A percentile compares a stretch with the other conserved stretches of the same genome.
Conservation (phyloP, 179 eudicot species). For the Monotropa hypopitys region DNA sequence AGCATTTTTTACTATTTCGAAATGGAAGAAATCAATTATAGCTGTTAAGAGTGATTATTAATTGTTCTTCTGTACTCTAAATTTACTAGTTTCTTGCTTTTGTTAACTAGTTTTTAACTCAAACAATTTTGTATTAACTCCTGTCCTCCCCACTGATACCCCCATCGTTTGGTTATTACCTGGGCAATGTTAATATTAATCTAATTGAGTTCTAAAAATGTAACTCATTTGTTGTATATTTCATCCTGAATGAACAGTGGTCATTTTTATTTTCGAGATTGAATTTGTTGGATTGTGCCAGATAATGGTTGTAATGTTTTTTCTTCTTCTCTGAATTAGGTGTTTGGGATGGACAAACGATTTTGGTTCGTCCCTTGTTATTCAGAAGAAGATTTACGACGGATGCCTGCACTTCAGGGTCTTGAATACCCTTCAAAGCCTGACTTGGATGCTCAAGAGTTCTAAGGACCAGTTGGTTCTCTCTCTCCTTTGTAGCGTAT, state of each 20-base stretch:
- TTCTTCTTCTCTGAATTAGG: slow-evolving; percentile 22
- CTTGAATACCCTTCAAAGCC: slow-evolving; percentile 81
- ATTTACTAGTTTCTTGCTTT: background rate
- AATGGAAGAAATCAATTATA: background rate
- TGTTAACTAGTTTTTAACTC: background rate
- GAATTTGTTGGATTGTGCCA: background rate
- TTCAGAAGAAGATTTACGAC: slow-evolving; percentile 64
- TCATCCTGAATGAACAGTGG: background rate
- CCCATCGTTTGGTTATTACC: too few species aligned
- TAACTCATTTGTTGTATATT: background rate
- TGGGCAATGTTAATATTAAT: too few species aligned
- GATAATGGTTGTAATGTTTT: background rate
- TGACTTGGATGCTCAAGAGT: slow-evolving; percentile 58
- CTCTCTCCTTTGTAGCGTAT: background rate
- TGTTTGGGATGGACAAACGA: slow-evolving; percentile 57
- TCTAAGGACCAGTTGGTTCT: slow-evolving; percentile 9
- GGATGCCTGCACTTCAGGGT: slow-evolving; percentile 87
- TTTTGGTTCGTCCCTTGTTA: slow-evolving; percentile 72
- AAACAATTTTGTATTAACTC: too few species aligned
- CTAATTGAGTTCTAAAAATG: background rate
- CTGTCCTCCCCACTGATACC: too few species aligned
- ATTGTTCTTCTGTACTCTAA: background rate
- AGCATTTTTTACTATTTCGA: background rate
- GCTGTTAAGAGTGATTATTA: background rate
- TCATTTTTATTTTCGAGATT: background rate